phyloP scores from a whole-genome alignment of 176 grass and related monocot species.

The Ensete glaucum region DNA sequence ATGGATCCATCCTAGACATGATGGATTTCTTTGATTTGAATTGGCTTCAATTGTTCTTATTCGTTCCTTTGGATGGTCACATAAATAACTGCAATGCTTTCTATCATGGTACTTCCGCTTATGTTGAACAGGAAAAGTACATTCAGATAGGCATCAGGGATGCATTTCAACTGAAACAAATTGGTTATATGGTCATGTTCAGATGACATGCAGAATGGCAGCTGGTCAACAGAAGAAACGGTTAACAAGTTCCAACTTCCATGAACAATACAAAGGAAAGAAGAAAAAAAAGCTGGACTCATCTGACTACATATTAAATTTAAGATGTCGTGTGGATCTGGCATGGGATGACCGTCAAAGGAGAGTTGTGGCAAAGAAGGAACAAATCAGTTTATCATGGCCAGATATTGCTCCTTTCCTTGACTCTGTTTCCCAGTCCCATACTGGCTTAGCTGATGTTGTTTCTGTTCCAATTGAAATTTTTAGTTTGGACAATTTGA shows the following conservation, averaged over 20 bases:
- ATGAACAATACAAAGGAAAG: conserved; percentile 48
- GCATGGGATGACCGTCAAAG: conserved; percentile 50
- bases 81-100: neutral
- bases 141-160: neutral
- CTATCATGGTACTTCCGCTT: neutral
- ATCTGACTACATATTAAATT: conserved; percentile 45
- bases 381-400: conserved; percentile 72
- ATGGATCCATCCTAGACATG: neutral
- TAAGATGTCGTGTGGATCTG: conserved; percentile 58
- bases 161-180: neutral
- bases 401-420: conserved; percentile 57
- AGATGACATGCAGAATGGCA: conserved; percentile 81
- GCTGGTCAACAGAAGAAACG: conserved; percentile 76
- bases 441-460: conserved; percentile 60
- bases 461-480: conserved; percentile 49
- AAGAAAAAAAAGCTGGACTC: conserved; percentile 55
- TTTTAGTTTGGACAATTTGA: conserved; percentile 55
- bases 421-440: conserved; percentile 26
- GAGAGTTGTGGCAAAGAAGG: conserved; percentile 55
- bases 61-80: neutral
- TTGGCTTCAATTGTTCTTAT: neutral
- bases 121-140: neutral
- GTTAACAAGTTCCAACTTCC: conserved; percentile 36
- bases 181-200: conserved; percentile 22
- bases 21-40: neutral